A percentile compares a stretch with the other conserved stretches of the same genome.
phyloP scores from a whole-genome alignment of 257 asterid species.

The Fraxinus pennsylvanica region DNA sequence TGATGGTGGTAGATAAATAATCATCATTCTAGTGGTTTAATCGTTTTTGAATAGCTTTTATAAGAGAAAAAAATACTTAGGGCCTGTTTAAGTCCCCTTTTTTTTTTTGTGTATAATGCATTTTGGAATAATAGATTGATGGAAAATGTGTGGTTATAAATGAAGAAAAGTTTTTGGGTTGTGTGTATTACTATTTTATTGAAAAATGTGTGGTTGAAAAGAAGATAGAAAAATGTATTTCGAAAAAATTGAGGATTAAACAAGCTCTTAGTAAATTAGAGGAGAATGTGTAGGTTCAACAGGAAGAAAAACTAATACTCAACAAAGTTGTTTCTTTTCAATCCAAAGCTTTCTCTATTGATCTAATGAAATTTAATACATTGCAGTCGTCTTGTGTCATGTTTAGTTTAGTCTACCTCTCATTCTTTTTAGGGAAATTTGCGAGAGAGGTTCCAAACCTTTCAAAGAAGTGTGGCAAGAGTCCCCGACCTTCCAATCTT shows the following conservation, averaged over 20 bases:
- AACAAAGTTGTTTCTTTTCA: background rate
- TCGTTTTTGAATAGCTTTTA: background rate
- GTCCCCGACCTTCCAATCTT: too few relatives aligned
- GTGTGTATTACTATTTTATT: too few relatives aligned
- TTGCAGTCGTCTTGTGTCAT: background rate
- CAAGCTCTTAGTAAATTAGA: background rate
- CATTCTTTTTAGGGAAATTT: too few relatives aligned
- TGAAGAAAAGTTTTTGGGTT: too few relatives aligned
- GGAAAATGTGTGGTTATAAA: too few relatives aligned
- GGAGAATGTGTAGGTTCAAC: background rate
- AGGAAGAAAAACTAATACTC: background rate
- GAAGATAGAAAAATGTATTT: too few relatives aligned
- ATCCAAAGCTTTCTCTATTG: background rate
- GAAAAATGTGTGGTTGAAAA: too few relatives aligned
- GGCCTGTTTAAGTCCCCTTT: too few relatives aligned
- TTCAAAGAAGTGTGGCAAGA: background rate
- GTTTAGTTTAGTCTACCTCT: background rate
- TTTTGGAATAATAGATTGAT: too few relatives aligned
- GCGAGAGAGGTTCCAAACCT: background rate
- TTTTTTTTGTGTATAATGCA: too few relatives aligned
- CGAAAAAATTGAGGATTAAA: too few relatives aligned
- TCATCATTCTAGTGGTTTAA: background rate
- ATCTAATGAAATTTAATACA: background rate
- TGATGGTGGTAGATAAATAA: background rate
- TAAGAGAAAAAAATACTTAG: background rate